These are phyloP conservation scores for Aspergillus oerlinghausenensis DNA, from an alignment of 2,329 filamentous ascomycete genomes.

Conservation along the genomic window DNA sequence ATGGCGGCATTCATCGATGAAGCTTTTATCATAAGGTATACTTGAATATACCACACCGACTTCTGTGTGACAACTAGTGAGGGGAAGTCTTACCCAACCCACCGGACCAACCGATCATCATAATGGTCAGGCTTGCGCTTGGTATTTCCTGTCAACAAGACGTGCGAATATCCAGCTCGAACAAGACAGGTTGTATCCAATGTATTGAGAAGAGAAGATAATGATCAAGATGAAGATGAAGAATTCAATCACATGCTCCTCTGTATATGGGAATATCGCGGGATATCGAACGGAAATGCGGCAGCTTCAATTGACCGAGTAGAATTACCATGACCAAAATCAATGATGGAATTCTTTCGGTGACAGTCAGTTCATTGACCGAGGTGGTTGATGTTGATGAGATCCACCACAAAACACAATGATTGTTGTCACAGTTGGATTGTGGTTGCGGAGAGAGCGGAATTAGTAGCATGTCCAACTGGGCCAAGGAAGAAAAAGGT, in stretches of 20 bases:
- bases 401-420: neutral
- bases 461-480: neutral
- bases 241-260: neutral
- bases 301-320: neutral
- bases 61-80: neutral
- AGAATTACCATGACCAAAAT: neutral
- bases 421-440: neutral
- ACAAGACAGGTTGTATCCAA: neutral
- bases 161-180: neutral
- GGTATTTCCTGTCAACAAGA: neutral
- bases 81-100: constrained; percentile 25
- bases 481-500: neutral
- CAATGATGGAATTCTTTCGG: neutral
- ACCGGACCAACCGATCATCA: constrained; percentile 34
- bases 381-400: neutral
- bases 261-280: neutral
- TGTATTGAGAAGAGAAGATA: constrained; percentile 1
- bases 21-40: neutral
- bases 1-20: neutral
- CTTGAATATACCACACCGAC: neutral
- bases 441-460: neutral
- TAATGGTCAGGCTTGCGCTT: neutral
- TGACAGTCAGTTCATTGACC: neutral
- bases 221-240: neutral
- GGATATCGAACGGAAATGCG: neutral